These are phyloP conservation scores for Teratosphaeria destructans DNA, from an alignment of 2,329 filamentous ascomycete genomes.

Conservation along the genomic window DNA sequence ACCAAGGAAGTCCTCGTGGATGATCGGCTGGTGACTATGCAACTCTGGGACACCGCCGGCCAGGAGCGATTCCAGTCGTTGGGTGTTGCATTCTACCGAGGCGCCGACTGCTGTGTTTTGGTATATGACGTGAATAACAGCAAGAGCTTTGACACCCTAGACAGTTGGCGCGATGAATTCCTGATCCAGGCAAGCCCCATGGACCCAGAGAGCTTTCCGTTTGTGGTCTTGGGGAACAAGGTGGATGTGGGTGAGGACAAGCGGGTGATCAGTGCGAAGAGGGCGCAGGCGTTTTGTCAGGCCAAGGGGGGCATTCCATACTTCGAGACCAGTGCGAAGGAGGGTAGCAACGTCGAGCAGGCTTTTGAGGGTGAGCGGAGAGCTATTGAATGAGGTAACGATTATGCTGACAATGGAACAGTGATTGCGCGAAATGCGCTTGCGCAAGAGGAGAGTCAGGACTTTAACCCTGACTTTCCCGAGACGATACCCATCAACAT, in stretches of 20 bases:
- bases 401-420: constrained; percentile 27
- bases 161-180: constrained; percentile 98
- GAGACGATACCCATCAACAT: constrained; percentile 98
- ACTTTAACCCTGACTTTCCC: constrained; percentile 94
- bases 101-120: constrained; percentile 93
- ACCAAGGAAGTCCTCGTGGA: constrained; percentile 97
- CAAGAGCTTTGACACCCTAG: constrained; percentile 96
- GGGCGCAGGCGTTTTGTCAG: constrained; percentile 94
- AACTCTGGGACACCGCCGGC: constrained; percentile 97
- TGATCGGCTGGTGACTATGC: constrained; percentile 96
- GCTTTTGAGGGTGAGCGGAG: constrained; percentile 52
- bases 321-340: constrained; percentile 98
- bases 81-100: constrained; percentile 93
- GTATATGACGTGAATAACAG: constrained; percentile 99
- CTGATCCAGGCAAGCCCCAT: constrained; percentile 92
- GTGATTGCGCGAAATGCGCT: constrained; percentile 94
- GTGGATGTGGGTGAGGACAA: constrained; percentile 98
- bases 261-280: constrained; percentile 88
- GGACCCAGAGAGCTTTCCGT: constrained; percentile 95
- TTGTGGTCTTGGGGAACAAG: constrained; percentile 97
- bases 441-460: constrained; percentile 92
- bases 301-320: constrained; percentile 96
- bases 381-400: background rate
- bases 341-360: constrained; percentile 95
- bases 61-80: constrained; percentile 97